Evolutionary conservation across 139 green algal genomes (phyloP), one percentile per base, ranked within the genome.

Genomic region (Coccomyxa sp.): DNA sequence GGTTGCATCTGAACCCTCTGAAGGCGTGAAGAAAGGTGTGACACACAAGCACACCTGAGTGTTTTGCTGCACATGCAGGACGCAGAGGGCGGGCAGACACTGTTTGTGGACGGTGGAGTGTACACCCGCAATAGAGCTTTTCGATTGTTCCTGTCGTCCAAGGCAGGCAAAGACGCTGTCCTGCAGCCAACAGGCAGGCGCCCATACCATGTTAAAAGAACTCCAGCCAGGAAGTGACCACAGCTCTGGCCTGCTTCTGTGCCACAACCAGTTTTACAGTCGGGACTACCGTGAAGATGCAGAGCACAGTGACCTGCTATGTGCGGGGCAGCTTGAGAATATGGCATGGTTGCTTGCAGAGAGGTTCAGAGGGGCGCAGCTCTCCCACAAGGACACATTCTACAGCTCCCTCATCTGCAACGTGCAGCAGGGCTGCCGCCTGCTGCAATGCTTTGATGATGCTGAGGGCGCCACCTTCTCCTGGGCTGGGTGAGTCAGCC

Each of bases 51-150:
- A n/a, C n/a, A n/a, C n/a, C n/a, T n/a, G n/a, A n/a, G n/a, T n/a
- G n/a, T n/a, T n/a, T n/a, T n/a, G n/a, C n/a, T n/a, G n/a, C n/a
- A n/a, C 27, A 3, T 75, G 70, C 70, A 77, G 72, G 72, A 33
- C 29, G 39, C 18, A 8, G 38, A 68, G 39, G 39, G 72, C 38
- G 27, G 39, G 18, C 78, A 22, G 4, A 40, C 41, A 6, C 39
- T 29, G 33, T 89, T 92, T 73, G 84, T 92, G 2, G 89, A 96
- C 75, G 83, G 76, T 5, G 90, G 83, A 0, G 92, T 96, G 14
- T 96, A 96, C 90, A 88, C 88, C 2, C 82, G 87, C 38, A 96
- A 96, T 81, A 84, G 91, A 44, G 89, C 91, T 22, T 94, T 95
- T 68, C 86, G 90, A 10, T 80, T 95, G 22, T 82, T 83, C 77